These are phyloP conservation scores for Xylariaceae sp. DNA, from an alignment of 2,329 filamentous ascomycete species.

Conservation along the genomic window DNA sequence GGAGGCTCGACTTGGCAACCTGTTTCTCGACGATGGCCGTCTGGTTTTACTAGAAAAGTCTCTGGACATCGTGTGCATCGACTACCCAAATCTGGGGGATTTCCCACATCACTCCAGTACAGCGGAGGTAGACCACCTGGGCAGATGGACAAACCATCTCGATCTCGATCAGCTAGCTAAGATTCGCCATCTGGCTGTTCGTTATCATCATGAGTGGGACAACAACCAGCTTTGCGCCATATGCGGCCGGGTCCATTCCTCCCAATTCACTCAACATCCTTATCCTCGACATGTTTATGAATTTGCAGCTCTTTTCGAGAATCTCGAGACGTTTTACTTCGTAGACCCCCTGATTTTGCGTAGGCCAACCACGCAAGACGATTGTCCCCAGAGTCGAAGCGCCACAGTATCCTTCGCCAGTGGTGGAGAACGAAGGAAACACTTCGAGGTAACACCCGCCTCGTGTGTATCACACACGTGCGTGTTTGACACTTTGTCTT, in stretches of 20 bases:
- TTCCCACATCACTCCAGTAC: conserved; percentile 11
- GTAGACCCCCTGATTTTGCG: conserved; percentile 41
- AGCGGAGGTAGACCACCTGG: conserved; percentile 12
- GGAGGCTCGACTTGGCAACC: conserved; percentile 19
- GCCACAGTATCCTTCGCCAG: conserved; percentile 13
- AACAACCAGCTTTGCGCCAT: conserved; percentile 29
- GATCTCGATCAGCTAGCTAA: conserved; percentile 26
- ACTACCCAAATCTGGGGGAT: conserved; percentile 16
- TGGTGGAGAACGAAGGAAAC: conserved; percentile 24
- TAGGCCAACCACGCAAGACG: conserved; percentile 16
- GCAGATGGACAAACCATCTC: conserved; percentile 23
- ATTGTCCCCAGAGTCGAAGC: conserved; percentile 12
- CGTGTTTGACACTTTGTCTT: conserved; percentile 34
- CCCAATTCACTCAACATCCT: conserved; percentile 20
- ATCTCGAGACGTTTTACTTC: conserved; percentile 42
- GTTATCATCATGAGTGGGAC: conserved; percentile 41
- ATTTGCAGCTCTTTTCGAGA: conserved; percentile 39
- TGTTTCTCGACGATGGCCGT: conserved; percentile 22
- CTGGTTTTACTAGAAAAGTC: conserved; percentile 23
- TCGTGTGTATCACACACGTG: conserved; percentile 35
- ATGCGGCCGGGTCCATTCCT: conserved; percentile 33
- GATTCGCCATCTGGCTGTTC: conserved; percentile 39
- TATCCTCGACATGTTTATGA: conserved; percentile 42
- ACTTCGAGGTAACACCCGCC: conserved; percentile 32
- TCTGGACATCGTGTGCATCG: conserved; percentile 29